Base-by-base conservation (phyloP, 2,329 filamentous ascomycete species). In the Byssothecium circinans region DNA sequence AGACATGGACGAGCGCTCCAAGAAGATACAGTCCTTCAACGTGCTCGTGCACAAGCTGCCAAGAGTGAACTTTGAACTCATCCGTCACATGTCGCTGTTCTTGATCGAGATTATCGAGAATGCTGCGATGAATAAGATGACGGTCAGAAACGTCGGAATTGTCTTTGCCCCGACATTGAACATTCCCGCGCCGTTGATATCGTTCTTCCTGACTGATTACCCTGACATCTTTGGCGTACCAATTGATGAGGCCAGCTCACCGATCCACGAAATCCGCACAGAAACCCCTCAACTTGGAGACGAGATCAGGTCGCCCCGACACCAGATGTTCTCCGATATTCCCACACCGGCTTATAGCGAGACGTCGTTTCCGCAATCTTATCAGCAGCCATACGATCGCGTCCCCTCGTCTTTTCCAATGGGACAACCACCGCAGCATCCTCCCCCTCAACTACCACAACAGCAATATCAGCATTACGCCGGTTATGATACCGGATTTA, bases 111-210 rank as follows among this genome's bases (percentile, higher is more conserved):
- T 99, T 61, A 90, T 96, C 65, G 91, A 94, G 71, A 91, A 96
- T 60, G 80, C 90, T 6, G 86, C 89, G 60, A 78, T 87, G 53
- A 99, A 99, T 77, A 97, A 96, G 78, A 99, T 99, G 94, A 96
- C 89, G 10, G 89, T 96, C 43, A 86, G 92, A 57, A 99, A 99
- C 65, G 75, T 99, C 45, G 92, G 94, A 55, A 97, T 99, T 60
- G 92, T 99, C 47, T 99, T 99, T 71, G 95, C 94, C 14, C 94
- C 94, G 0, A 97, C 94, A 0, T 80, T 99, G 44, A 97, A 97
- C 69, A 96, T 99, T 35, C 92, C 94, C 0, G 91, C 91, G 0
- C 91, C 92, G 0, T 87, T 99, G 10, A 96, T 99, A 68, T 91
- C 91, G 3, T 81, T 95, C 70, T 94, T 99, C 70, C 79, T 99